These are phyloP conservation scores for Parmelia sp. DNA, from an alignment of 495 filamentous ascomycete species.

Conservation along the genomic window DNA sequence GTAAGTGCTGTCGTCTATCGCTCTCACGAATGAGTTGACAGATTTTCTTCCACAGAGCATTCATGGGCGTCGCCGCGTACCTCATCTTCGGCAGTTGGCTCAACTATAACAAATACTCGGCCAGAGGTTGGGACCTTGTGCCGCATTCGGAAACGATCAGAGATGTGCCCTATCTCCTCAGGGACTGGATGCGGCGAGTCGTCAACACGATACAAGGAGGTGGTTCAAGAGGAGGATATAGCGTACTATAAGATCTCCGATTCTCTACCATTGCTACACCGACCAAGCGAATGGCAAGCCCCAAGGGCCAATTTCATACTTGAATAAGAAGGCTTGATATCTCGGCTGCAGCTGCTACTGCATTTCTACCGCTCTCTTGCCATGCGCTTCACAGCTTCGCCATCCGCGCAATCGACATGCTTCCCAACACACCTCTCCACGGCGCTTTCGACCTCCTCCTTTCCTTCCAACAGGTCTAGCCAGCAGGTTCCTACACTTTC, in stretches of 20 bases:
- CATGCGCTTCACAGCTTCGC: slow-evolving; percentile 53
- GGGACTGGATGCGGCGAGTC: slow-evolving; percentile 75
- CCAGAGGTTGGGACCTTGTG: slow-evolving; percentile 89
- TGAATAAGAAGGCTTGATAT: background rate
- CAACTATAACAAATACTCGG: slow-evolving; percentile 95
- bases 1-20: slow-evolving; percentile 48
- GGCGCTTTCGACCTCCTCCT: slow-evolving; percentile 53
- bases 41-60: slow-evolving; percentile 51
- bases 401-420: slow-evolving; percentile 58
- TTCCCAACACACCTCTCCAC: slow-evolving; percentile 59
- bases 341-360: background rate
- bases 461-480: slow-evolving; percentile 55
- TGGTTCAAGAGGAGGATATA: slow-evolving; percentile 81
- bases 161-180: slow-evolving; percentile 84
- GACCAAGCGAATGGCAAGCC: slow-evolving; percentile 2
- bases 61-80: slow-evolving; percentile 80
- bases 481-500: slow-evolving; percentile 41
- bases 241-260: slow-evolving; percentile 42
- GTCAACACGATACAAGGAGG: slow-evolving; percentile 76
- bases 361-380: slow-evolving; percentile 30
- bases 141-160: slow-evolving; percentile 89
- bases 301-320: background rate
- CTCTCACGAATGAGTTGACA: background rate
- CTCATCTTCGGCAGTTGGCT: slow-evolving; percentile 98
- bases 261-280: slow-evolving; percentile 14